Percentiles rank a stretch among this genome's conserved stretches.
Conservation (phyloP, 257 asterid species). For the Solanum piurae region DNA sequence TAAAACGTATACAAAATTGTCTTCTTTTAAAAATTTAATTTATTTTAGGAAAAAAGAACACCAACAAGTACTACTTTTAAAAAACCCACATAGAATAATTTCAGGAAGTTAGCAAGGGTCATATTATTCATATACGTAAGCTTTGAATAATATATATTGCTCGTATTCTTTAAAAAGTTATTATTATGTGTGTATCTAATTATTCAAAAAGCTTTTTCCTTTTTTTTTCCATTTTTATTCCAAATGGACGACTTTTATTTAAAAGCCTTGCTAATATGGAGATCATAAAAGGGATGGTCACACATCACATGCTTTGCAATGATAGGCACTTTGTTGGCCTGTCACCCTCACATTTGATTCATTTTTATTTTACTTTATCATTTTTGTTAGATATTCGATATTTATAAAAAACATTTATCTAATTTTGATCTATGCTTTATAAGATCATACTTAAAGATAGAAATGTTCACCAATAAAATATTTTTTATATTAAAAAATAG, state of each 20-base stretch:
- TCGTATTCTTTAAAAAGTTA: neutral
- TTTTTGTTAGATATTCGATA: neutral
- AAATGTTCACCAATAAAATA: too few species aligned
- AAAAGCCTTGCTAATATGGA: neutral
- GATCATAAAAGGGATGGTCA: neutral
- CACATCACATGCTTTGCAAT: conserved; percentile 22
- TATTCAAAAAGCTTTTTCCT: neutral
- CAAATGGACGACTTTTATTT: neutral
- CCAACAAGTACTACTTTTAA: too few species aligned
- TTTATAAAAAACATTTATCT: neutral
- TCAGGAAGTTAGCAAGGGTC: rapidly evolving
- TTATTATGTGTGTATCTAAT: neutral
- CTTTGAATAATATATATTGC: neutral
- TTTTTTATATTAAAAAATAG: too few species aligned
- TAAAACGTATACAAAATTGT: neutral
- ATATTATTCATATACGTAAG: neutral
- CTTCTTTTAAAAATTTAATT: neutral
- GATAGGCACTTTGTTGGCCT: conserved; percentile 12
- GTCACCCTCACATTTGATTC: conserved; percentile 17
- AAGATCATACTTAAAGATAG: too few species aligned
- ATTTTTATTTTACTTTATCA: neutral
- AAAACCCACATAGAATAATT: too few species aligned
- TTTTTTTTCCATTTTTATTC: neutral
- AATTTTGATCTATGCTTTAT: too few species aligned
- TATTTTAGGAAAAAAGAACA: neutral